These are phyloP conservation scores for Ligustrum vulgare DNA, from an alignment of 257 asterid species.

Conservation along the genomic window DNA sequence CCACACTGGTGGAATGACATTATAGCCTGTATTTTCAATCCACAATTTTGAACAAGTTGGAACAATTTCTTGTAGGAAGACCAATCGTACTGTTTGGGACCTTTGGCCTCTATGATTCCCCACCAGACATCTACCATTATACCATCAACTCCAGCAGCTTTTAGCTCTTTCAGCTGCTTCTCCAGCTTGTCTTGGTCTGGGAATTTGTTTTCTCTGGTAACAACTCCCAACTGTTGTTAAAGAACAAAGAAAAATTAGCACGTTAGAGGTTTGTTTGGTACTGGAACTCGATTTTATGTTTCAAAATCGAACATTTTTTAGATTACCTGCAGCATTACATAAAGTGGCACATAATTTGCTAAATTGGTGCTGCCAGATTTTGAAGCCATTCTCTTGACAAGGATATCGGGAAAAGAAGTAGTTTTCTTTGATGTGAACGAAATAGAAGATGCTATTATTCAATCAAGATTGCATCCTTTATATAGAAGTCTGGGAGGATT, in stretches of 20 bases:
- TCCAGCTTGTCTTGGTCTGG: conserved; percentile 42
- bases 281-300: background rate
- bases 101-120: conserved; percentile 68
- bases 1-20: conserved; percentile 96
- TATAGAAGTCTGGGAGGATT: background rate
- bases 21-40: conserved; percentile 67
- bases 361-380: conserved; percentile 11
- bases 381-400: conserved; percentile 33
- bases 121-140: conserved; percentile 96
- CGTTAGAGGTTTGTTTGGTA: background rate
- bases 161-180: conserved; percentile 56
- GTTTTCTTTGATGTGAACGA: background rate
- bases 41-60: conserved; percentile 47
- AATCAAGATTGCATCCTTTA: background rate
- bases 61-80: conserved; percentile 61
- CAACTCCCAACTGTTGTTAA: conserved; percentile 53
- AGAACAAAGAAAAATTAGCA: background rate
- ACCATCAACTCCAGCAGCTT: conserved; percentile 67
- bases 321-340: conserved; percentile 71
- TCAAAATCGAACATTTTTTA: background rate
- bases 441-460: background rate
- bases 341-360: conserved; percentile 68
- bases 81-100: conserved; percentile 69
- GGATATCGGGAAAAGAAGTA: background rate
- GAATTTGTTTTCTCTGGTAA: conserved; percentile 54